phyloP scores from a whole-genome alignment of 192 early-diverging fungal species.

The Helicostylum pulchrum region DNA sequence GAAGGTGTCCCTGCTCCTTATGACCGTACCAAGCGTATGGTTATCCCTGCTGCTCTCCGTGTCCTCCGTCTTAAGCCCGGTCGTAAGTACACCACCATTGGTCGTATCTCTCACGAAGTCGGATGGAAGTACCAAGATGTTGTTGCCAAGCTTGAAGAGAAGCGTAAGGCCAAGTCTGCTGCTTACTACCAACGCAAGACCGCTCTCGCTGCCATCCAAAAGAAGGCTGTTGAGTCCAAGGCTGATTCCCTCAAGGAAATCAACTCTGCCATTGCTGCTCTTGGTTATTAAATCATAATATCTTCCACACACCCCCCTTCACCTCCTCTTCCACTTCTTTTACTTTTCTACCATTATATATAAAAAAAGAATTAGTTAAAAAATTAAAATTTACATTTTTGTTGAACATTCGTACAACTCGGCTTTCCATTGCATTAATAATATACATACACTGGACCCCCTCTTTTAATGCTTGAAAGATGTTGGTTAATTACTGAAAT shows the following conservation, averaged over 20 bases:
- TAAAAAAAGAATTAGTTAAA: no score
- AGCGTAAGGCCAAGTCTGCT: conserved; percentile 93
- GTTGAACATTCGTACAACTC: no score
- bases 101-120: conserved; percentile 91
- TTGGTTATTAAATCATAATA: conserved; percentile 50
- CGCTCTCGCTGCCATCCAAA: conserved; percentile 41
- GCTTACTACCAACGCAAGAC: conserved; percentile 93
- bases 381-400: no score
- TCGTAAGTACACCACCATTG: conserved; percentile 95
- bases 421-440: no score
- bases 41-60: conserved; percentile 95
- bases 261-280: conserved; percentile 53
- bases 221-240: conserved; percentile 44
- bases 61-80: conserved; percentile 95
- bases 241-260: conserved; percentile 52
- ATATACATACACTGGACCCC: no score
- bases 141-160: conserved; percentile 94
- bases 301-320: no score
- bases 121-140: conserved; percentile 99
- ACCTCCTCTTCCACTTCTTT: no score
- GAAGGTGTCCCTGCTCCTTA: conserved; percentile 98
- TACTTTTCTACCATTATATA: no score
- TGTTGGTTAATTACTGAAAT: no score
- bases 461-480: no score
- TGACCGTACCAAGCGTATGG: conserved; percentile 95